phyloP scores from a whole-genome alignment of 1,284 basidiomycete species.

The Tetrapyrgos nigripes region DNA sequence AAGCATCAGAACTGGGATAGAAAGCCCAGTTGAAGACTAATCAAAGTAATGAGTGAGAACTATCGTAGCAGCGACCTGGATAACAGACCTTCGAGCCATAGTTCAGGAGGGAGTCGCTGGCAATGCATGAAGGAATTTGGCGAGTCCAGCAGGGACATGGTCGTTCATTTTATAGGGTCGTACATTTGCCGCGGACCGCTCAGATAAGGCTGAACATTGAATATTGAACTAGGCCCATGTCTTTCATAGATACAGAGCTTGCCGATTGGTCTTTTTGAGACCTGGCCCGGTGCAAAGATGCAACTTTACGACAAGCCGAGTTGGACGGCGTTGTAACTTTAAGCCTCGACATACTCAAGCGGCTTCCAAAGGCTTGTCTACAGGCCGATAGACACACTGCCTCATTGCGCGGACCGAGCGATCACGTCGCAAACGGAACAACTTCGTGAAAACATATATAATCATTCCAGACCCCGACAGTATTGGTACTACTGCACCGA shows the following conservation, averaged over 20 bases:
- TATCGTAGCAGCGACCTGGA: background rate
- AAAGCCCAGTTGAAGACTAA: conserved; percentile 51
- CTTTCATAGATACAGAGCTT: background rate
- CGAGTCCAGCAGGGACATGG: background rate
- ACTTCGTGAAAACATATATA: background rate
- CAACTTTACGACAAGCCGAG: background rate
- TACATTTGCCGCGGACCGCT: background rate
- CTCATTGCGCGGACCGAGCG: no score
- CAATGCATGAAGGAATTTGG: background rate
- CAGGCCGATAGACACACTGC: background rate
- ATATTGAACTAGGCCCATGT: background rate
- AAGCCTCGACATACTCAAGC: no score
- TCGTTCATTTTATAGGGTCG: background rate
- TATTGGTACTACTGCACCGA: no score
- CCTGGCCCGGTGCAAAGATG: background rate
- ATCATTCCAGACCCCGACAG: conserved; percentile 23
- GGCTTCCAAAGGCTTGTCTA: no score
- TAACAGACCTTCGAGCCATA: conserved; percentile 47
- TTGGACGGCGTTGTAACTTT: no score
- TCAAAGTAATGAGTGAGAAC: background rate
- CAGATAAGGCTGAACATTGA: background rate
- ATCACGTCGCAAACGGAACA: no score
- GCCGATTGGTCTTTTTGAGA: no score
- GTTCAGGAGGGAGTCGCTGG: conserved; percentile 48
- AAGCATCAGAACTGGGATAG: conserved; percentile 29